Evolutionary conservation across 352 stramenopile genomes (phyloP).

Genomic region (Globisporangium viniferum): DNA sequence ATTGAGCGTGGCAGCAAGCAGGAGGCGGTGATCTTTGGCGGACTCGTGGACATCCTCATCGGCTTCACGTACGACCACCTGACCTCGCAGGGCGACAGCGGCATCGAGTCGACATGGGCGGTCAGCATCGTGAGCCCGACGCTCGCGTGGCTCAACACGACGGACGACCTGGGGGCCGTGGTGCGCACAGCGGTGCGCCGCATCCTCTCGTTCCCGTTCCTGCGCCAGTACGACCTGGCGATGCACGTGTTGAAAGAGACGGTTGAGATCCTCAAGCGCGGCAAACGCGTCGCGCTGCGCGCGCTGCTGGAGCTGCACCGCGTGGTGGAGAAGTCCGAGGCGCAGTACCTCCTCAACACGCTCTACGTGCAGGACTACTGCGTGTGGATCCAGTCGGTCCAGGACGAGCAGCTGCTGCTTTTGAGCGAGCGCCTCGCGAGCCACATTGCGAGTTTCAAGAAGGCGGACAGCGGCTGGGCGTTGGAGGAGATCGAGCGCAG

Average conservation of each 20-base stretch:
- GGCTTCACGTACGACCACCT: slow-evolving; percentile 96
- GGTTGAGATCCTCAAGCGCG: slow-evolving; percentile 74
- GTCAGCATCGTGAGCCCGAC: slow-evolving; percentile 93
- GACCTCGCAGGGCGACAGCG: slow-evolving; percentile 93
- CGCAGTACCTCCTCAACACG: slow-evolving; percentile 95
- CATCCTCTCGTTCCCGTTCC: slow-evolving; percentile 95
- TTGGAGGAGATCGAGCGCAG: slow-evolving; percentile 71
- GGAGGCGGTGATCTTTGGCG: slow-evolving; percentile 64
- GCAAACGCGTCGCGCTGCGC: slow-evolving; percentile 88
- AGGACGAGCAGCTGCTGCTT: slow-evolving; percentile 39
- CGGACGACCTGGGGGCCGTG: slow-evolving; percentile 51
- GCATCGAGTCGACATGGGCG: slow-evolving; percentile 96
- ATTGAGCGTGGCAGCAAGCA: slow-evolving; percentile 52
- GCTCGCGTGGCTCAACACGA: slow-evolving; percentile 93
- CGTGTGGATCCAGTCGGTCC: slow-evolving; percentile 77
- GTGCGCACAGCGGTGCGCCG: slow-evolving; percentile 79
- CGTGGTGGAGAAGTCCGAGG: slow-evolving; percentile 94
- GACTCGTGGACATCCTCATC: slow-evolving; percentile 93
- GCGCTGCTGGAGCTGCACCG: slow-evolving; percentile 89
- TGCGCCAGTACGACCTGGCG: slow-evolving; percentile 90
- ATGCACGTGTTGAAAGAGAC: slow-evolving; percentile 83
- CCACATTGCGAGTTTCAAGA: slow-evolving; percentile 42
- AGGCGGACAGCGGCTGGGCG: slow-evolving; percentile 71
- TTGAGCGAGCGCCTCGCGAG: slow-evolving; percentile 35
- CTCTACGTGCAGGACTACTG: slow-evolving; percentile 95